These are phyloP conservation scores for Elaeis guineensis DNA, from an alignment of 176 grass and related monocot genomes.

Conservation along the genomic window DNA sequence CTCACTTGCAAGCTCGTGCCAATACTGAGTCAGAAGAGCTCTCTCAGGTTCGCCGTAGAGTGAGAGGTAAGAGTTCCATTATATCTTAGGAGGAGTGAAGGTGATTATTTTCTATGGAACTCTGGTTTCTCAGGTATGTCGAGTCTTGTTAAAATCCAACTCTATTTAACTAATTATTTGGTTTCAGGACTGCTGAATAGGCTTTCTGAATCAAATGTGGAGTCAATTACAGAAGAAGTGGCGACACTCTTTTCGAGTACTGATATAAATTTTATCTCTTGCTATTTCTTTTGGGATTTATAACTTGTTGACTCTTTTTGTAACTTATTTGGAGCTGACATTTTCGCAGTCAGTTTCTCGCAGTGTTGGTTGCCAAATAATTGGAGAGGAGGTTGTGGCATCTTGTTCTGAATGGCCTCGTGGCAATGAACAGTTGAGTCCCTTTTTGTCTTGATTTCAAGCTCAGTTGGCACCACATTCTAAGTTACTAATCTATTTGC, in stretches of 20 bases:
- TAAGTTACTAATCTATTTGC: no score
- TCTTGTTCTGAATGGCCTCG: conserved; percentile 65
- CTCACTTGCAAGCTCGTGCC: conserved; percentile 31
- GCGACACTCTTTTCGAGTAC: conserved; percentile 64
- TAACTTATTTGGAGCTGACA: background rate
- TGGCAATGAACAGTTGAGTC: conserved; percentile 69
- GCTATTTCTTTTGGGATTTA: background rate
- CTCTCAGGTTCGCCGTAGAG: conserved; percentile 39
- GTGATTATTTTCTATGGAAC: no score
- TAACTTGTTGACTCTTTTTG: conserved; percentile 12
- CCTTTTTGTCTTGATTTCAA: conserved; percentile 14
- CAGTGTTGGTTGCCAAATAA: conserved; percentile 57
- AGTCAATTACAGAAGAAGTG: conserved; percentile 82
- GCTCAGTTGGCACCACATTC: background rate
- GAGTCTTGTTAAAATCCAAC: background rate
- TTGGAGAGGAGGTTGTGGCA: conserved; percentile 67
- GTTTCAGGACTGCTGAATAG: conserved; percentile 70
- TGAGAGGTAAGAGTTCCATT: conserved; percentile 47
- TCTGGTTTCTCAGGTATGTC: no score
- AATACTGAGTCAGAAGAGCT: conserved; percentile 72
- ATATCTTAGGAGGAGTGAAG: background rate
- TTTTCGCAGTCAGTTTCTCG: conserved; percentile 50
- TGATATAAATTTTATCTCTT: background rate
- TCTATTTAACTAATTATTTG: conserved; percentile 20
- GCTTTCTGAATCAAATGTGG: conserved; percentile 73